phyloP scores from a whole-genome alignment of 768 basidiomycete genomes.

The Mycena chlorophos region DNA sequence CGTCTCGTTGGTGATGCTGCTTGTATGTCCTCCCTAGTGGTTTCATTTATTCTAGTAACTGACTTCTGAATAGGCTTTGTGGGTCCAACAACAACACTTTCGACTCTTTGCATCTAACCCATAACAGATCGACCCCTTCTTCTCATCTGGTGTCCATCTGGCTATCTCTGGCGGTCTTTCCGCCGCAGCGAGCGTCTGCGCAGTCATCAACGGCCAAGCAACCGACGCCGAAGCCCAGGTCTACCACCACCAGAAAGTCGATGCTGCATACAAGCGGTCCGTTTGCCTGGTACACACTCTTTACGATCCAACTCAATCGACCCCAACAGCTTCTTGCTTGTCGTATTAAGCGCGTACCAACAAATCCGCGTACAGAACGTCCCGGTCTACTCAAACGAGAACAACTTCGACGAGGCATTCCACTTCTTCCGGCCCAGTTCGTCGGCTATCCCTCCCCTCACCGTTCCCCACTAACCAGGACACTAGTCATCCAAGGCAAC shows the following conservation, averaged over 20 bases:
- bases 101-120: not conserved
- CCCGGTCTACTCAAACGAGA: constrained; percentile 33
- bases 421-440: constrained; percentile 36
- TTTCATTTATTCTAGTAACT: too few species aligned
- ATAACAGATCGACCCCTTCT: constrained; percentile 30
- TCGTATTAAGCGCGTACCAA: constrained; percentile 42
- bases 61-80: too few species aligned
- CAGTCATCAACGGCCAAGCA: constrained; percentile 21
- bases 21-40: constrained; percentile 5
- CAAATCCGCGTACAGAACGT: constrained; percentile 38
- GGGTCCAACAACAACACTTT: constrained; percentile 6
- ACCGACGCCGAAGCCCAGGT: constrained; percentile 21
- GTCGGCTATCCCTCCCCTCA: not conserved
- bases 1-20: constrained; percentile 28
- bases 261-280: constrained; percentile 25
- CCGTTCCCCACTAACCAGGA: not conserved
- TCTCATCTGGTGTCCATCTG: constrained; percentile 32
- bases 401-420: constrained; percentile 43
- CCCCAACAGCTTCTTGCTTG: constrained; percentile 36
- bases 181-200: constrained; percentile 28
- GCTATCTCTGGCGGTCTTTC: constrained; percentile 28
- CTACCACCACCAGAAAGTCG: constrained; percentile 26
- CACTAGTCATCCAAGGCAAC: constrained; percentile 23
- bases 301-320: not conserved
- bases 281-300: not conserved